Base-by-base conservation (phyloP, 495 filamentous ascomycete genomes). In the Bacidia rubella region DNA sequence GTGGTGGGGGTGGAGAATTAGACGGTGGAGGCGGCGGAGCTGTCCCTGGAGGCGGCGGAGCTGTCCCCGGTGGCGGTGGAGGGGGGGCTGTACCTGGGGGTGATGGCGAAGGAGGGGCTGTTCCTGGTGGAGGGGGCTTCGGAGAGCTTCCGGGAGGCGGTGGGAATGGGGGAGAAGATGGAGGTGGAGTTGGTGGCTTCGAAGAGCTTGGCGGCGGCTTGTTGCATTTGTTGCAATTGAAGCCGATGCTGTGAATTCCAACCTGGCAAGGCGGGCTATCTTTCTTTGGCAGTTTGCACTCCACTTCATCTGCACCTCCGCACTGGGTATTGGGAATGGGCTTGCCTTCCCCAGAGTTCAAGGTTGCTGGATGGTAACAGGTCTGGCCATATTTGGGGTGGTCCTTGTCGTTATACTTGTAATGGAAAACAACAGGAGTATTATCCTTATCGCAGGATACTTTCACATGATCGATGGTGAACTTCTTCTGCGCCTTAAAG, bases 291-390 rank as follows among this genome's bases (percentile, higher is more conserved):
- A 87, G 79, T 65, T 86, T 74, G 62, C 94, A 80, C 32, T 77
- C 78, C 29, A 95, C 86, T 21, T 75, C 76, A 61, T 74, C 84
- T 53, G 90, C 90, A 68, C 90, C 89, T 75, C 89, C 90, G 65
- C 90, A 96, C 72, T 95, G 87, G 54, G 72, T 77, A 73, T 95
- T 95, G 66, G 74, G 65, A 57, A 95, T 73, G 49, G 70, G 74
- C 47, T 89, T 70, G 60, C 79, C 78, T 60, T 85, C 85, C 22
- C 70, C 70, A 45, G 76, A 67, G 48, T 70, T 73, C 75, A 85
- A 92, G 25, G 67, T 58, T 51, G 75, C 70, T 38, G 74, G 79
- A 65, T 88, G 81, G 66, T 81, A 86, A 78, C 90, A 95, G 52
- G 68, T 76, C 39, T 78, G 80, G 52, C 81, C 82, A 3, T 29